Base-by-base conservation (phyloP, 805 yeast genomes). In the Nakazawaea wyomingensis region DNA sequence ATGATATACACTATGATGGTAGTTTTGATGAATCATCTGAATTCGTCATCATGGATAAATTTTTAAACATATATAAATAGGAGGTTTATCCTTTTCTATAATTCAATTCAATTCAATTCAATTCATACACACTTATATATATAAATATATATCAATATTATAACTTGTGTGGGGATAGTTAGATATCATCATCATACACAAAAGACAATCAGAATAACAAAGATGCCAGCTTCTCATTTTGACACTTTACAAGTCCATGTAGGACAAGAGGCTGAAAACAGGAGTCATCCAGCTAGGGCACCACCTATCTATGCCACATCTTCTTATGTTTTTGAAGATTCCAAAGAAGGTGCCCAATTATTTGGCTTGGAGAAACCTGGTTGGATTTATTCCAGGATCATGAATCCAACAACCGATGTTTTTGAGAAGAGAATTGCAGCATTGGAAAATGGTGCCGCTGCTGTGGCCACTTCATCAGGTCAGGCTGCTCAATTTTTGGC, bases 211-310 rank as follows among this genome's bases (percentile, higher is more conserved):
- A n/a, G n/a, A n/a, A n/a, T n/a, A n/a, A n/a, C n/a, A n/a, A n/a
- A n/a, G n/a, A 67, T 66, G 71, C 46, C 46, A 18, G 78, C 80
- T 30, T 75, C 81, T 28, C 90, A 83, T 57, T 88, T 87, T 56
- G 96, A 90, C 56, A 90, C 96, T 24, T 72, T 85, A 46, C 96
- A 91, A 71, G 76, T 91, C 54, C 98, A 91, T 66, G 96, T 96
- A 43, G 99, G 99, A 51, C 96, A 89, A 68, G 90, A 85, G 53
- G 68, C 73, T 27, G 69, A 76, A 33, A 71, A 66, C 48, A 71
- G 74, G 48, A 69, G 80, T 11, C 73, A 76, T 61, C 72, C 81
- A 45, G 76, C 96, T 44, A 78, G 97, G 61, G 96, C 97, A 9
- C 89, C 86, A 27, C 97, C 98, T 46, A 86, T 91, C 60, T 90